Base-by-base conservation (phyloP, 495 filamentous ascomycete species). In the Aspergillus hancockii region DNA sequence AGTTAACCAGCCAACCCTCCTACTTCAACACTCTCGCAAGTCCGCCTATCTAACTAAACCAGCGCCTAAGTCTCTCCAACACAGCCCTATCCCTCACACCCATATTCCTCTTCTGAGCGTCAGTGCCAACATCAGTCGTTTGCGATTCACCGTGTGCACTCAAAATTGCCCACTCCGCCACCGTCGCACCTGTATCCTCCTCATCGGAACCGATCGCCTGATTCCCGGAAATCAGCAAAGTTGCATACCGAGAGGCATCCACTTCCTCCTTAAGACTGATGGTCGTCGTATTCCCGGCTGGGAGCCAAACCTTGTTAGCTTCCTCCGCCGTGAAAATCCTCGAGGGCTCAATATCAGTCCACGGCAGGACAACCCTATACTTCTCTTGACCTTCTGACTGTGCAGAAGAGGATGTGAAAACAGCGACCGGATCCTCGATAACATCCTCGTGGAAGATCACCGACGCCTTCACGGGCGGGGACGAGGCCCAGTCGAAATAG, bases 111-210 rank as follows among this genome's bases (percentile, higher is more conserved):
- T 66, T 63, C 1, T 52, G 19, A 23, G 18, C 30, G 7, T 43
- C 28, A n/a, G 22, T 14, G 9, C 12, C 10, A 40, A 13, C 41
- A 21, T 5, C 34, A 14, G 41, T 3, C 18, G 41, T 19, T 9
- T 45, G 41, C 3, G n/a, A 45, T 14, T 45, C 41, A 10, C 34
- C 34, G 2, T 49, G 8, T 43, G 22, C 55, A 0, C 74, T 71
- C 53, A 89, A 63, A 59, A 90, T 75, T 34, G 77, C 86, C 81
- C 87, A 90, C 68, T 91, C 90, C 14, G 87, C 88, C 8, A 92
- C 89, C 18, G 86, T 90, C 3, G 85, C 85, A 0, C 89, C 89
- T 0, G 72, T 75, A 3, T 72, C 79, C 63, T 85, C 81, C 1
- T 56, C 55, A 18, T 68, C 71, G 9, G 69, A 72, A 49, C 71